Conservation (phyloP, 2,329 filamentous ascomycete genomes). For the Seiridium cupressi region DNA sequence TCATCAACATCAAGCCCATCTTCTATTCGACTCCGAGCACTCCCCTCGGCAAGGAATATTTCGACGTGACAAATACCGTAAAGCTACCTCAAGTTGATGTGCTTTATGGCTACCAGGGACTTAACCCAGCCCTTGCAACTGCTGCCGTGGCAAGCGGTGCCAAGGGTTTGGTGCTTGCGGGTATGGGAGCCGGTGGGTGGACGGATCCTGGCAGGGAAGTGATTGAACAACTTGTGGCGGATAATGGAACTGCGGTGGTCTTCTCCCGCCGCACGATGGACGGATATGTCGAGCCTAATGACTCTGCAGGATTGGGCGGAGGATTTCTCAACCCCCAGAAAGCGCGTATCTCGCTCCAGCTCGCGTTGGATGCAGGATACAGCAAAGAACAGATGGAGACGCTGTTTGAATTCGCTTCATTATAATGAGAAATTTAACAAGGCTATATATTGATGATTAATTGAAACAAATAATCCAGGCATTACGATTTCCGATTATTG, state of each 20-base stretch:
- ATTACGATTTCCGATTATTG: too few relatives aligned
- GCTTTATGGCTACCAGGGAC: slow-evolving; percentile 53
- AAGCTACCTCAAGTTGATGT: slow-evolving; percentile 54
- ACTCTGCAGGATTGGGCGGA: slow-evolving; percentile 38
- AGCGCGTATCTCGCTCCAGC: slow-evolving; percentile 1
- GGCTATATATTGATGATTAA: too few relatives aligned
- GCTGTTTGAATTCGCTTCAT: neutral
- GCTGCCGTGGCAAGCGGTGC: slow-evolving; percentile 49
- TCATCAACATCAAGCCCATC: slow-evolving; percentile 53
- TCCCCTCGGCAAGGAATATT: slow-evolving; percentile 45
- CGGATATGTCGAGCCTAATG: slow-evolving; percentile 45
- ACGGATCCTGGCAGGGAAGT: slow-evolving; percentile 34
- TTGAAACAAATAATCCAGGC: too few relatives aligned
- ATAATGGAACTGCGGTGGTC: slow-evolving; percentile 47
- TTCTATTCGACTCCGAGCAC: slow-evolving; percentile 46
- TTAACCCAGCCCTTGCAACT: slow-evolving; percentile 44
- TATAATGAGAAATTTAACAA: too few relatives aligned
- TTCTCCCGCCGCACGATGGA: slow-evolving; percentile 49
- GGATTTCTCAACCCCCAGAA: slow-evolving; percentile 3
- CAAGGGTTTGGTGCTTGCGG: slow-evolving; percentile 53
- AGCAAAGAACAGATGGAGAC: neutral
- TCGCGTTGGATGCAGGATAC: slow-evolving; percentile 4
- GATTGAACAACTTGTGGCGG: slow-evolving; percentile 41
- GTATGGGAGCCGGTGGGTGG: slow-evolving; percentile 53
- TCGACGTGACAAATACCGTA: slow-evolving; percentile 33